Evolutionary conservation across 768 basidiomycete species (phyloP).

Genomic region (Lactarius quietus): DNA sequence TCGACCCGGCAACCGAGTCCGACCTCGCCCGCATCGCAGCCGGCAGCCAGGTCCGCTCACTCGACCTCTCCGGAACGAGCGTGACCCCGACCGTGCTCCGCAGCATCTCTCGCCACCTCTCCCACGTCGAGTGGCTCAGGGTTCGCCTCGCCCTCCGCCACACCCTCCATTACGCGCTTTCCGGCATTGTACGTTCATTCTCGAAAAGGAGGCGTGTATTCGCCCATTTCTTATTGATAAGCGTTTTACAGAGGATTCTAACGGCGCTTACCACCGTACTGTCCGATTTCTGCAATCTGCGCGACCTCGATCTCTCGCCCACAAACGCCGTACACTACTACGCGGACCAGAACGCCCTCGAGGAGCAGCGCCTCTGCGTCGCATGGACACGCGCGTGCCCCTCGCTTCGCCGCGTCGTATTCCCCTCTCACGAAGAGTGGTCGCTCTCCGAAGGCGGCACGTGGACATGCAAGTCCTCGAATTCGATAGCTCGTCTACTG

Average conservation of each 20-base stretch:
- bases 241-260: slow-evolving; percentile 41
- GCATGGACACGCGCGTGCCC: slow-evolving; percentile 57
- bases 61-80: slow-evolving; percentile 59
- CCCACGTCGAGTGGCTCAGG: slow-evolving; percentile 47
- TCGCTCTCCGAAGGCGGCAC: slow-evolving; percentile 30
- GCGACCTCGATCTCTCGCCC: slow-evolving; percentile 57
- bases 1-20: slow-evolving; percentile 51
- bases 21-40: slow-evolving; percentile 50
- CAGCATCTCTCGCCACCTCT: slow-evolving; percentile 50
- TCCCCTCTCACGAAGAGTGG: slow-evolving; percentile 57
- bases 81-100: slow-evolving; percentile 55
- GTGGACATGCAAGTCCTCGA: slow-evolving; percentile 15
- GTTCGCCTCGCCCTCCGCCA: slow-evolving; percentile 60
- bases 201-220: too few species aligned
- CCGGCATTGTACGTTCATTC: slow-evolving; percentile 56
- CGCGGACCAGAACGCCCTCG: slow-evolving; percentile 30
- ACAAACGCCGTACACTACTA: slow-evolving; percentile 46
- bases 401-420: slow-evolving; percentile 48
- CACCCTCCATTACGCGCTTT: slow-evolving; percentile 59
- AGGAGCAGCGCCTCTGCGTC: slow-evolving; percentile 51
- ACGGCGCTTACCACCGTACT: slow-evolving; percentile 58
- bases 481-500: neutral
- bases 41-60: slow-evolving; percentile 44
- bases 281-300: slow-evolving; percentile 45
- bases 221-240: neutral